These are phyloP conservation scores for Phytophthora sansomeana DNA, from an alignment of 352 stramenopile species.

Conservation along the genomic window DNA sequence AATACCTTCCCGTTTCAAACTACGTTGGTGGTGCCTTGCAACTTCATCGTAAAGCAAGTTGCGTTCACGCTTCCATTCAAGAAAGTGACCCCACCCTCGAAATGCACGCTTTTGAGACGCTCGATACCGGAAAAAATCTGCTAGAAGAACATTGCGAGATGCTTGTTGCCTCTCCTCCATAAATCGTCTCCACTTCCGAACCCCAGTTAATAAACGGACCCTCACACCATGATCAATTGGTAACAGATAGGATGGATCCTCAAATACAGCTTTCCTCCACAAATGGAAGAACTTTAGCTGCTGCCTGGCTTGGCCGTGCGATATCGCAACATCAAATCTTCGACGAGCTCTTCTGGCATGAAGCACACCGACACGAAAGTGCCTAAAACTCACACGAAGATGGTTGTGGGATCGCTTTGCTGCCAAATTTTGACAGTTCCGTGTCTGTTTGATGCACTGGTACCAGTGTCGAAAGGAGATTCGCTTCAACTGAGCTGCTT, in stretches of 20 bases:
- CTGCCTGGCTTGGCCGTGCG: slow-evolving; percentile 9
- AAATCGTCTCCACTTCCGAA: slow-evolving; percentile 35
- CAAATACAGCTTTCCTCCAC: slow-evolving; percentile 27
- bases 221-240: slow-evolving; percentile 12
- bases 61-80: slow-evolving; percentile 10
- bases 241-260: slow-evolving; percentile 17
- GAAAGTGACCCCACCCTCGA: slow-evolving; percentile 17
- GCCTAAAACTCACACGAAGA: slow-evolving; percentile 9
- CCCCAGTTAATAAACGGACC: slow-evolving; percentile 14
- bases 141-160: slow-evolving; percentile 27
- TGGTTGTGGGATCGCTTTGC: slow-evolving; percentile 6
- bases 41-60: slow-evolving; percentile 15
- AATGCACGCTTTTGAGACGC: slow-evolving; percentile 13
- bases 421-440: slow-evolving; percentile 11
- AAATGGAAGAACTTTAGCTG: slow-evolving; percentile 1
- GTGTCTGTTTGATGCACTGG: slow-evolving; percentile 23
- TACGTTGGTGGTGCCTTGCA: slow-evolving; percentile 13
- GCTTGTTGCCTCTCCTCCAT: slow-evolving; percentile 1
- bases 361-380: slow-evolving; percentile 11
- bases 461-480: slow-evolving; percentile 25
- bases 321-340: slow-evolving; percentile 4
- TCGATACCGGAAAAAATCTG: slow-evolving; percentile 43
- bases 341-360: background rate
- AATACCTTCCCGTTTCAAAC: slow-evolving; percentile 13
- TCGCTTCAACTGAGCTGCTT: slow-evolving; percentile 6